Conservation (phyloP, 1,139 yeast species). For the Lodderomyces beijingensis region DNA sequence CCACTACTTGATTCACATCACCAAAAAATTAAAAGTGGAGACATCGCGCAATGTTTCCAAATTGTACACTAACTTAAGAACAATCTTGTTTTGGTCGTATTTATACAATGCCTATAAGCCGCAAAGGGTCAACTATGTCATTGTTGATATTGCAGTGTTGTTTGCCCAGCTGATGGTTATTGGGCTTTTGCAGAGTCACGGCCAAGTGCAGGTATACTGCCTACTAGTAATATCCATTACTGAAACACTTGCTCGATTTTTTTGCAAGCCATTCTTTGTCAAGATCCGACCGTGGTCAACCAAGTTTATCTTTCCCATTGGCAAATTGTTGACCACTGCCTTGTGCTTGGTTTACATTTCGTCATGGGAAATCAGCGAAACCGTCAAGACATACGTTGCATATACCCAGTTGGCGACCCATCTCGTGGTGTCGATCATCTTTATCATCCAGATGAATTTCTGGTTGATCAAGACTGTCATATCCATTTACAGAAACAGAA, state of each 20-base stretch:
- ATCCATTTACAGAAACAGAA: conserved; percentile 17
- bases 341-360: conserved; percentile 41
- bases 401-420: conserved; percentile 40
- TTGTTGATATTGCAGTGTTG: conserved; percentile 28
- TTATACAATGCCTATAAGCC: conserved; percentile 45
- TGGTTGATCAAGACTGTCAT: conserved; percentile 26
- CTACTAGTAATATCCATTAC: conserved; percentile 33
- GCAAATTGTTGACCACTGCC: conserved; percentile 33
- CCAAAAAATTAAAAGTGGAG: conserved; percentile 11
- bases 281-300: conserved; percentile 36
- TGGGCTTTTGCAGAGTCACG: conserved; percentile 41
- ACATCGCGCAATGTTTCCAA: conserved; percentile 23
- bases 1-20: conserved; percentile 23
- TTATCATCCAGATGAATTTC: conserved; percentile 29
- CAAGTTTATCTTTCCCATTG: conserved; percentile 32
- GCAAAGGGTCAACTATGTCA: conserved; percentile 32
- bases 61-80: conserved; percentile 45
- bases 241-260: conserved; percentile 27
- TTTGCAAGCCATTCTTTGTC: conserved; percentile 39
- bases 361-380: conserved; percentile 29
- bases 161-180: conserved; percentile 36
- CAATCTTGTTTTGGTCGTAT: conserved; percentile 45
- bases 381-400: conserved; percentile 35
- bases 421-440: conserved; percentile 31
- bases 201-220: conserved; percentile 41